These are phyloP conservation scores for Cylindrodendrum hubeiense DNA, from an alignment of 2,329 filamentous ascomycete genomes.

Conservation along the genomic window DNA sequence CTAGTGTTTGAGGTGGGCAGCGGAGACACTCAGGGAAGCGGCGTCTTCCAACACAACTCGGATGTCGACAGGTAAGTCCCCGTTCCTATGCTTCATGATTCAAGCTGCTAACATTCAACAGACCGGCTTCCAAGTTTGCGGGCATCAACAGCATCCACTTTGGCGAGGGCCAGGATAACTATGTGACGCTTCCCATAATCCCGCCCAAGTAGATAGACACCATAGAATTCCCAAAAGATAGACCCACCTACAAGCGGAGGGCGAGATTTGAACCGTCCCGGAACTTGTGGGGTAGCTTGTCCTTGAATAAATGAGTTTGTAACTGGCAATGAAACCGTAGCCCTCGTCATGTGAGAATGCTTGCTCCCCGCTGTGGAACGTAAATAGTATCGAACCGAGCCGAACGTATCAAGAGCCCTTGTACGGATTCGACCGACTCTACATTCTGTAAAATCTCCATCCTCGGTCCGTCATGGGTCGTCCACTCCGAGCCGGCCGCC, in stretches of 20 bases:
- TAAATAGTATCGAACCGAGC: neutral
- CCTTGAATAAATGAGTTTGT: neutral
- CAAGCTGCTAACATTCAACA: neutral
- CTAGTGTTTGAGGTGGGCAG: slow-evolving; percentile 67
- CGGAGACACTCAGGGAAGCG: slow-evolving; percentile 71
- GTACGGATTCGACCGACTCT: neutral
- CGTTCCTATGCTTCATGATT: neutral
- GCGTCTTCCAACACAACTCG: slow-evolving; percentile 67
- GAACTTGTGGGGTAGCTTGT: neutral
- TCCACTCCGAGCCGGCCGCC: neutral
- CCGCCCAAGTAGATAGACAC: slow-evolving; percentile 14
- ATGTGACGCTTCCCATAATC: slow-evolving; percentile 24
- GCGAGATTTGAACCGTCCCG: neutral
- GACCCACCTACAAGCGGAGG: neutral
- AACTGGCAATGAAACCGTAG: neutral
- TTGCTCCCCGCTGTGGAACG: neutral
- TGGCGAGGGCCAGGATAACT: slow-evolving; percentile 20
- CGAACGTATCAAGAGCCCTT: neutral
- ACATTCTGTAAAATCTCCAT: neutral
- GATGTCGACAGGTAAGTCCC: slow-evolving; percentile 58
- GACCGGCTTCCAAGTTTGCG: slow-evolving; percentile 18
- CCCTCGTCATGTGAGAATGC: neutral
- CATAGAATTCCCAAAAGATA: neutral
- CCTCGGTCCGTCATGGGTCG: slow-evolving; percentile 9
- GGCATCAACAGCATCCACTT: slow-evolving; percentile 23